Base-by-base conservation (phyloP, 257 asterid genomes). In the Fraxinus cuspidata region DNA sequence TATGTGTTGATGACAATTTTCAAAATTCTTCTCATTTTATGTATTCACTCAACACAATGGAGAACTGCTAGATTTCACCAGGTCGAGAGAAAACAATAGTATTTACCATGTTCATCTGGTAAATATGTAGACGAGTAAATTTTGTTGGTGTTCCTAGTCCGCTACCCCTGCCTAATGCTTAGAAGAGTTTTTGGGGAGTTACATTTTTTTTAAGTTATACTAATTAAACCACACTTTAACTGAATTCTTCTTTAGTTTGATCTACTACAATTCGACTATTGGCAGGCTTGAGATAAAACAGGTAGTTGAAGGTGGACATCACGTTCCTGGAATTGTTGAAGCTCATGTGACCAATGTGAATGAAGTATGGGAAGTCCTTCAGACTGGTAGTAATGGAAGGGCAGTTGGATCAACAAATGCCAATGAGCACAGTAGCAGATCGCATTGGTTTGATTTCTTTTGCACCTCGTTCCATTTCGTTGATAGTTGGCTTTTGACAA, bases 361-460 rank as follows among this genome's bases (percentile, higher is more conserved):
- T 51, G 96, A 93, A 80, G 99, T 90, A 1, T 96, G 99, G 99
- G 96, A 93, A 81, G 97, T 91, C 75, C 92, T 96, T 51, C 86
- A 70, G 71, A 92, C 88, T 11, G 98, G 99, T 27, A 92, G 98
- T 78, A 88, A 92, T 27, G 96, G 88, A 44, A 89, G 99, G 83
- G 97, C 96, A 21, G 91, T 93, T 75, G 99, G 97, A 73, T 90
- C 97, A 25, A 96, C 99, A 28, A 88, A 88, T 70, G 91, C 92
- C 60, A 96, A 93, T 75, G 99, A 96, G 82, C 98, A 89, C 74
- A 96, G 99, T 79, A 96, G 99, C 91, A 89, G 99, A 70, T 96
- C 99, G 11, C 99, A 96, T 81, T 96, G 99, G 99, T 94, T 47
- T 27, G 85, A 49, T 58, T 49, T 37, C 32, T 8, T 70, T 37